Evolutionary conservation across 1,139 yeast species (phyloP), one percentile per base, ranked within the genome.

Genomic region (Yarrowia galli): DNA sequence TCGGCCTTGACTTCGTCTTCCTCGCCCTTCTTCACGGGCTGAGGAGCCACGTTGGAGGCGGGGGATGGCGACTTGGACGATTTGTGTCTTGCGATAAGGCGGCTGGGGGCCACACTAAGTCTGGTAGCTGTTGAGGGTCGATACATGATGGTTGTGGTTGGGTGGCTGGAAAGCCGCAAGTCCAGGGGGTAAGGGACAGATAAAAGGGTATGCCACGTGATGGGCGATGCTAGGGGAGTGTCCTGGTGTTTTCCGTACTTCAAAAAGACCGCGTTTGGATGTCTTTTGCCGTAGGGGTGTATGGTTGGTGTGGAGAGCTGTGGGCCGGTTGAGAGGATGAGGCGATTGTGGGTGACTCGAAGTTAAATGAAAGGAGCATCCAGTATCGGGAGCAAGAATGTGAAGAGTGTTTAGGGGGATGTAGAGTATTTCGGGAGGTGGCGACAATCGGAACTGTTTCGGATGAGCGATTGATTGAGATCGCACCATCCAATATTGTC

Each of bases 1-100:
- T 56, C 63, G 45, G 45, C 48, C 42, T 43, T 43, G 51, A 40
- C 48, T 5, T 58, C 51, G n/a, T 58, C 64, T 18, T 58, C 64
- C 22, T 58, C 64, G 51, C 64, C 64, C 64, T 58, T 58, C 18
- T 58, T 58, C 16, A 58, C 64, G 49, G 64, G 64, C 51, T 58
- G 64, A 13, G 64, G 64, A 8, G 64, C 51, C 16, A 20, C 48
- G 18, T 40, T 28, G 16, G 64, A 42, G n/a, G 64, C 51, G 9
- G 64, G 42, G 8, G 64, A 58, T 16, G 64, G 64, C 32, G 64
- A 43, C 64, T 58, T 58, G 51, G 64, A 58, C 23, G 64, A 58
- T 51, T 58, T 58, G 51, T 43, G 51, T 58, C 64, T 43, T 18
- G 36, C 15, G 18, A 56, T n/a, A 38, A 56, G 63, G 2, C 63